Evolutionary conservation across 345 rosid genomes (phyloP).

Genomic region (Trapa bicornis): DNA sequence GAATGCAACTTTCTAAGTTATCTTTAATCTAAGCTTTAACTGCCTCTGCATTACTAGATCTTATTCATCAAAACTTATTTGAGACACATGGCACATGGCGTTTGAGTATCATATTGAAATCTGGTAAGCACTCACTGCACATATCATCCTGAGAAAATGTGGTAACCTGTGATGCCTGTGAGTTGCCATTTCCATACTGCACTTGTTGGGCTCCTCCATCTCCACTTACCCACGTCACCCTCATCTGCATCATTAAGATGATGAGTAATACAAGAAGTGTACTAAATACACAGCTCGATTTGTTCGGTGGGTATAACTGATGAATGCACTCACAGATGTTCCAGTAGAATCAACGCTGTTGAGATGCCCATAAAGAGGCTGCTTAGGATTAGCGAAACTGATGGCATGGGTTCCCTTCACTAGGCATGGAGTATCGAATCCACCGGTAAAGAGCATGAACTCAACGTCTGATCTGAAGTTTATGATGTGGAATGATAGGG

Average conservation of each 20-base stretch:
- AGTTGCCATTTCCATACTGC: too few relatives aligned
- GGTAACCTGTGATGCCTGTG: too few relatives aligned
- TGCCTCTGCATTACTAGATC: too few relatives aligned
- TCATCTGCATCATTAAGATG: neutral
- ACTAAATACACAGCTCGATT: too few relatives aligned
- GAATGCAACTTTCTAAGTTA: too few relatives aligned
- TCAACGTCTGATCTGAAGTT: conserved; percentile 52
- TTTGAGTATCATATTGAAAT: neutral
- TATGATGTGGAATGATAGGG: conserved; percentile 37
- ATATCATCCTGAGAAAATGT: conserved; percentile 11
- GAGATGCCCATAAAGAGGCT: conserved; percentile 43
- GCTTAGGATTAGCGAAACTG: conserved; percentile 35
- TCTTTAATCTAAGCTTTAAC: too few relatives aligned
- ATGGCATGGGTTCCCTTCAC: conserved; percentile 25
- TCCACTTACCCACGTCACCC: conserved; percentile 10
- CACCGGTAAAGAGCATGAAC: conserved; percentile 44
- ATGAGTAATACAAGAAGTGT: neutral
- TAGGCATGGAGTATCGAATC: conserved; percentile 39
- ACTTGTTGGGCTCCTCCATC: too few relatives aligned
- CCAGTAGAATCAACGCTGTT: conserved; percentile 45
- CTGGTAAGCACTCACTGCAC: conserved; percentile 32
- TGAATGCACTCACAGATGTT: conserved; percentile 27
- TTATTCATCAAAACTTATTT: too few relatives aligned
- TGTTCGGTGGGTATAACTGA: neutral
- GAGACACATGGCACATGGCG: too few relatives aligned